phyloP scores from a whole-genome alignment of 495 filamentous ascomycete species.

The Penicillium pulvis region DNA sequence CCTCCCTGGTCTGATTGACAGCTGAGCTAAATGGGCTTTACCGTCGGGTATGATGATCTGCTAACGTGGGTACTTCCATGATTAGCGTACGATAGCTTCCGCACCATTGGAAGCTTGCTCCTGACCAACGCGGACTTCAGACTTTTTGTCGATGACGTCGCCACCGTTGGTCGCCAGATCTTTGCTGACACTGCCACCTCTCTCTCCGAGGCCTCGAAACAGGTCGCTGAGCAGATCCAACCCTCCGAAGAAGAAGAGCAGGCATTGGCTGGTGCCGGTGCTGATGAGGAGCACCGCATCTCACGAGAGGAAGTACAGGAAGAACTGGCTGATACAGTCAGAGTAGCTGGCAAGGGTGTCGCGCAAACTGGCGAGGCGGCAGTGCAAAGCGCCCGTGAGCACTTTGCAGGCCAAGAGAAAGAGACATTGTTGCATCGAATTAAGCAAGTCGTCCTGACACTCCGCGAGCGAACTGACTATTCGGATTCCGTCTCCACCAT shows the following conservation, averaged over 20 bases:
- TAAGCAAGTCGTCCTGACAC: slow-evolving; percentile 72
- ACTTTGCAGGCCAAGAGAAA: slow-evolving; percentile 66
- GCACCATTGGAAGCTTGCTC: slow-evolving; percentile 79
- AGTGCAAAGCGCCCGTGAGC: slow-evolving; percentile 65
- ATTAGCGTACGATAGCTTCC: slow-evolving; percentile 78
- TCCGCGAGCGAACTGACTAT: slow-evolving; percentile 78
- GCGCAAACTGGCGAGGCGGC: slow-evolving; percentile 67
- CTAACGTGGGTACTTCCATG: slow-evolving; percentile 23
- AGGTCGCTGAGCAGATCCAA: slow-evolving; percentile 69
- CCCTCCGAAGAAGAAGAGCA: slow-evolving; percentile 64
- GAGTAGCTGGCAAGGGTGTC: slow-evolving; percentile 64
- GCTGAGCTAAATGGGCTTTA: neutral
- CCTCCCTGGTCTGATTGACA: slow-evolving; percentile 1
- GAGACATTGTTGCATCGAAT: slow-evolving; percentile 73
- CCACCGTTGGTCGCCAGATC: slow-evolving; percentile 76
- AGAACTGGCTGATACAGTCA: slow-evolving; percentile 63
- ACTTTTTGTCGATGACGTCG: slow-evolving; percentile 80
- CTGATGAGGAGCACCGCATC: slow-evolving; percentile 54
- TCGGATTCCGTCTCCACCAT: slow-evolving; percentile 81
- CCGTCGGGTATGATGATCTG: slow-evolving; percentile 1
- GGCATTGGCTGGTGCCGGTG: slow-evolving; percentile 56
- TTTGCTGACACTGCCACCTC: slow-evolving; percentile 85
- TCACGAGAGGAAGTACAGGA: slow-evolving; percentile 61
- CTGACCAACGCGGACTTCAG: slow-evolving; percentile 90
- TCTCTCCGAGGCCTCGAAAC: slow-evolving; percentile 68